Conservation (phyloP, 2,329 filamentous ascomycete genomes). For the Fusarium sp. region DNA sequence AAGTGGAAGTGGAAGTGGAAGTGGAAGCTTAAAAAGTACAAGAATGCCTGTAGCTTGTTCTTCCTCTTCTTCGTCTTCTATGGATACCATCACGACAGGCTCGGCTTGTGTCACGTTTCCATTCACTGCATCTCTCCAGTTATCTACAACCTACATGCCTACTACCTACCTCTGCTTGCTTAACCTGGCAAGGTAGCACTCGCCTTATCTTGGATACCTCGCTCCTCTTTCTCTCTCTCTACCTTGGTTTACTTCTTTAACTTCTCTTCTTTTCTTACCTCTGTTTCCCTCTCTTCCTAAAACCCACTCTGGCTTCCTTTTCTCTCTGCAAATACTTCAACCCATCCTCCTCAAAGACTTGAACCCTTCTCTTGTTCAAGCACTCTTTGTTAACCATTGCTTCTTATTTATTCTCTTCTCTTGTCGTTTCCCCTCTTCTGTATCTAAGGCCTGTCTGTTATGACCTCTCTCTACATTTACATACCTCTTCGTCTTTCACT, state of each 20-base stretch:
- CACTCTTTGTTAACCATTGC: constrained; percentile 7
- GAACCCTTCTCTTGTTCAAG: constrained; percentile 6
- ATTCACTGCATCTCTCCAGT: background rate
- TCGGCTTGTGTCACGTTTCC: constrained; percentile 13
- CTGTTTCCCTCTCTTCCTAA: background rate
- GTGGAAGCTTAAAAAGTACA: no score
- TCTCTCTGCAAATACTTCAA: constrained; percentile 20
- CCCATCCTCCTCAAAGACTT: background rate
- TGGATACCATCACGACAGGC: constrained; percentile 12
- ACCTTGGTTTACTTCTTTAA: background rate
- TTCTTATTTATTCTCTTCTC: background rate
- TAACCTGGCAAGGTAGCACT: constrained; percentile 24
- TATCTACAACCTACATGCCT: background rate
- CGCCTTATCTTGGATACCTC: constrained; percentile 25
- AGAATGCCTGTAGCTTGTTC: background rate
- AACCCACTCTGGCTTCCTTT: constrained; percentile 5
- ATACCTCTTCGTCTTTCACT: constrained; percentile 18
- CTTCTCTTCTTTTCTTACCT: constrained; percentile 2
- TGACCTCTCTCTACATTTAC: constrained; percentile 21
- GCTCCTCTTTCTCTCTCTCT: background rate
- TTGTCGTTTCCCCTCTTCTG: constrained; percentile 17
- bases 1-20: background rate
- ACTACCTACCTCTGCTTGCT: background rate
- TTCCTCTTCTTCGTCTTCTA: background rate
- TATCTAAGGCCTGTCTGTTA: constrained; percentile 25